A percentile compares a stretch with the other conserved stretches of the same genome.
These are phyloP conservation scores for Cutaneotrichosporon mucoides DNA, from an alignment of 1,284 basidiomycete species.

Conservation along the genomic window DNA sequence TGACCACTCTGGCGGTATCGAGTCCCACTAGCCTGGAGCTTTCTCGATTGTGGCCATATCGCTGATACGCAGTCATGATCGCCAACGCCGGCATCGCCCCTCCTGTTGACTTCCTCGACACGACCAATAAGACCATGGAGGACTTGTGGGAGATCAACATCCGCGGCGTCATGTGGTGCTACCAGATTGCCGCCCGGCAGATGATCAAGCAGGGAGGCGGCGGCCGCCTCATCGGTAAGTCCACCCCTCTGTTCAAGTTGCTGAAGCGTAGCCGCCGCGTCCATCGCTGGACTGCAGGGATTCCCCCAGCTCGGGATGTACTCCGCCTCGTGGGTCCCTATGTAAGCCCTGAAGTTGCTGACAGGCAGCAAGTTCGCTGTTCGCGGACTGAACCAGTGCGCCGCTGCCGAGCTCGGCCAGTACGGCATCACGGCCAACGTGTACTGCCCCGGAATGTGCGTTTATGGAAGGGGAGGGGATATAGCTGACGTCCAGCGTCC, in stretches of 20 bases:
- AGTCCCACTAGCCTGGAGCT: too few relatives aligned
- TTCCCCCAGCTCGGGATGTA: neutral
- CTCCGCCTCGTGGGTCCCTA: neutral
- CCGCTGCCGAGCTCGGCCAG: slow-evolving; percentile 50
- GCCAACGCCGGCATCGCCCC: slow-evolving; percentile 52
- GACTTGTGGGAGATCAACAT: slow-evolving; percentile 43
- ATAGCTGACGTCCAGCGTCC: slow-evolving; percentile 26
- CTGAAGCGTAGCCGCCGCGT: neutral
- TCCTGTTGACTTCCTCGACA: slow-evolving; percentile 42
- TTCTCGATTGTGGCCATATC: too few relatives aligned
- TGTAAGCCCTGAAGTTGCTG: neutral
- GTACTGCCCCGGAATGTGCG: too few relatives aligned
- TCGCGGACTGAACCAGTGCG: slow-evolving; percentile 46
- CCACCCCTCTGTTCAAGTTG: neutral
- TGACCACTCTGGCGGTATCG: too few relatives aligned
- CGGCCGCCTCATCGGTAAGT: slow-evolving; percentile 47
- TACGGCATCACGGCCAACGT: slow-evolving; percentile 54
- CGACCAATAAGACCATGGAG: slow-evolving; percentile 40
- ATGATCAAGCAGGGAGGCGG: slow-evolving; percentile 53
- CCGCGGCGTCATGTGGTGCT: slow-evolving; percentile 46
- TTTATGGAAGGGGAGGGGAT: too few relatives aligned
- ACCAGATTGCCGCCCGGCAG: slow-evolving; percentile 50
- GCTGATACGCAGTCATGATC: slow-evolving; percentile 34
- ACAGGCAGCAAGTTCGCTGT: slow-evolving; percentile 51
- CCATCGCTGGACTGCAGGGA: neutral